Evolutionary conservation across 2,329 filamentous ascomycete species (phyloP).

Genomic region (Xylariales sp.): DNA sequence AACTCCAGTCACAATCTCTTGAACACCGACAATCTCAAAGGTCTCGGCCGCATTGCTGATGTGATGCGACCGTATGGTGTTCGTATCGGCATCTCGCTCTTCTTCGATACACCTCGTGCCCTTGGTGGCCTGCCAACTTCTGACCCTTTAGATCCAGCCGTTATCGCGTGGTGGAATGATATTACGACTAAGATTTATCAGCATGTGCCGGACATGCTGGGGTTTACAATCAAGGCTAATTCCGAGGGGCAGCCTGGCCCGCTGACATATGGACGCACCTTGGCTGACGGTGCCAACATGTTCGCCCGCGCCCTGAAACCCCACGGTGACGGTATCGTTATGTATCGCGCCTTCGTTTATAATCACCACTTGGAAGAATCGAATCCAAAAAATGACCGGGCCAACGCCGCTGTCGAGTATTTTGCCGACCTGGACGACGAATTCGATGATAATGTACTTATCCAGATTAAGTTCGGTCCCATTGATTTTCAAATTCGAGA

Average conservation of each 20-base stretch:
- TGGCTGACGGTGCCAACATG: slow-evolving; percentile 64
- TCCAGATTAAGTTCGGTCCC: slow-evolving; percentile 71
- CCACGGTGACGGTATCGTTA: slow-evolving; percentile 53
- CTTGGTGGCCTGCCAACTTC: slow-evolving; percentile 56
- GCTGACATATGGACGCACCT: slow-evolving; percentile 63
- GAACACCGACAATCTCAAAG: slow-evolving; percentile 52
- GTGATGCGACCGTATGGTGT: slow-evolving; percentile 64
- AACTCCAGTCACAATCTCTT: slow-evolving; percentile 61
- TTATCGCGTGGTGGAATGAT: slow-evolving; percentile 59
- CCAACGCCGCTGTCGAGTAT: slow-evolving; percentile 65
- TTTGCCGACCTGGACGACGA: slow-evolving; percentile 60
- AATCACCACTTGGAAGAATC: slow-evolving; percentile 50
- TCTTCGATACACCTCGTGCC: slow-evolving; percentile 60
- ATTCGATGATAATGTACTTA: slow-evolving; percentile 66
- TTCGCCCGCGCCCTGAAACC: slow-evolving; percentile 57
- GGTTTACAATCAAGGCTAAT: slow-evolving; percentile 68
- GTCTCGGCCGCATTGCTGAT: slow-evolving; percentile 59
- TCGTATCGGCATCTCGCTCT: slow-evolving; percentile 60
- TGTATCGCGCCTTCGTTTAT: slow-evolving; percentile 73
- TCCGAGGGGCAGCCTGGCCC: slow-evolving; percentile 70
- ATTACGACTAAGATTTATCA: slow-evolving; percentile 56
- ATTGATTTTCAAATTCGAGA: slow-evolving; percentile 73
- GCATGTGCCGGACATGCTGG: slow-evolving; percentile 61
- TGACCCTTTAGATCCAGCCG: slow-evolving; percentile 57
- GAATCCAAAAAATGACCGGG: slow-evolving; percentile 63